A percentile compares a stretch with the other conserved stretches of the same genome.
Evolutionary conservation across 495 filamentous ascomycete genomes (phyloP).

Genomic region (Penicillium odoratum): DNA sequence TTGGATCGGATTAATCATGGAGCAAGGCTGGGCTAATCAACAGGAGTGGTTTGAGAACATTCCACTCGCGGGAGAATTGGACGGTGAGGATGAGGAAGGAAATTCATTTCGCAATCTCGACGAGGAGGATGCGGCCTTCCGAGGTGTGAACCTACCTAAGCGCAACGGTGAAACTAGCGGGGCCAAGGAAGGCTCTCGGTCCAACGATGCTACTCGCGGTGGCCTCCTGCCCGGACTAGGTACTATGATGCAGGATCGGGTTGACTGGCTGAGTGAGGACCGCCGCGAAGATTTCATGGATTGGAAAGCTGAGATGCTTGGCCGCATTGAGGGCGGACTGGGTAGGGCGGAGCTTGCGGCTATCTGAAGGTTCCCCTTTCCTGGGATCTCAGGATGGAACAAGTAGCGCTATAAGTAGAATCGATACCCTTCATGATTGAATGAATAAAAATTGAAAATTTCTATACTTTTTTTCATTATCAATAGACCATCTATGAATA

Average conservation of each 20-base stretch:
- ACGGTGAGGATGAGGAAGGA: conserved; percentile 43
- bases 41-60: conserved; percentile 69
- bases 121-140: conserved; percentile 29
- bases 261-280: conserved; percentile 76
- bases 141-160: conserved; percentile 28
- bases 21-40: conserved; percentile 59
- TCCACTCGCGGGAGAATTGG: conserved; percentile 37
- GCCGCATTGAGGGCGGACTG: conserved; percentile 29
- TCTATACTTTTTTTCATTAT: background rate
- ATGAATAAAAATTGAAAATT: conserved; percentile 2
- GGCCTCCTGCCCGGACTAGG: conserved; percentile 59
- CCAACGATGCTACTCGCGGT: conserved; percentile 21
- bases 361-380: conserved; percentile 11
- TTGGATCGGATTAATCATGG: conserved; percentile 57
- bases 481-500: background rate
- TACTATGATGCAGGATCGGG: conserved; percentile 81
- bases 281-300: conserved; percentile 63
- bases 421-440: conserved; percentile 28
- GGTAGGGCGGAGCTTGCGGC: conserved; percentile 16
- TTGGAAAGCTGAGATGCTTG: conserved; percentile 73
- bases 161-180: conserved; percentile 18
- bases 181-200: background rate
- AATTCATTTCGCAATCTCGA: conserved; percentile 37
- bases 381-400: background rate
- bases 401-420: conserved; percentile 11